These are phyloP conservation scores for Globisporangium radiosum DNA, from an alignment of 352 stramenopile genomes.

Conservation along the genomic window DNA sequence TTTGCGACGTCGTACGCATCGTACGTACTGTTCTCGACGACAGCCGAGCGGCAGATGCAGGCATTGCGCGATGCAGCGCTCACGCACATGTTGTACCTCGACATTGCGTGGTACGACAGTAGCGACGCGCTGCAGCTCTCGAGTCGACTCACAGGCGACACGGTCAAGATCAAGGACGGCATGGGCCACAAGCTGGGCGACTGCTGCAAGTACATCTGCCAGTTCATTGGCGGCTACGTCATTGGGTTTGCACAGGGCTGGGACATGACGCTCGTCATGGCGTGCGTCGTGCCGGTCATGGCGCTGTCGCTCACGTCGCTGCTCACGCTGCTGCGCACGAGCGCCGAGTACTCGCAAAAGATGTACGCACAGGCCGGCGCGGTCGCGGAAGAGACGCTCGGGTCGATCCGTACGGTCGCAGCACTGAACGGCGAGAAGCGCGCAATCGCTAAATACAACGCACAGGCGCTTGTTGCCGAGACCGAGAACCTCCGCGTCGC, in stretches of 20 bases:
- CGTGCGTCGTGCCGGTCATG: slow-evolving; percentile 35
- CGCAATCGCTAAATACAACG: slow-evolving; percentile 33
- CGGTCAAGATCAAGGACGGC: slow-evolving; percentile 49
- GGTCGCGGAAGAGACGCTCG: slow-evolving; percentile 50
- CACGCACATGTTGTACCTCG: slow-evolving; percentile 39
- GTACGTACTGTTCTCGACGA: slow-evolving; percentile 22
- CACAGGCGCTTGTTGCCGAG: slow-evolving; percentile 21
- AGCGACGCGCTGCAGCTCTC: slow-evolving; percentile 37
- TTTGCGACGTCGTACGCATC: slow-evolving; percentile 27
- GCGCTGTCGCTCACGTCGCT: slow-evolving; percentile 27
- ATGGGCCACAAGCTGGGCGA: slow-evolving; percentile 52
- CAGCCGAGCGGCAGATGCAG: slow-evolving; percentile 44
- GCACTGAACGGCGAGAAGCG: slow-evolving; percentile 36
- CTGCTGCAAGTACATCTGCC: slow-evolving; percentile 20
- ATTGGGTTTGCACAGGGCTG: slow-evolving; percentile 43
- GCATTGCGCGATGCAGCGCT: slow-evolving; percentile 23
- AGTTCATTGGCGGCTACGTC: slow-evolving; percentile 34
- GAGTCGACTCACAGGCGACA: slow-evolving; percentile 35
- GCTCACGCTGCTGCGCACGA: slow-evolving; percentile 18
- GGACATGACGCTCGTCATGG: slow-evolving; percentile 44
- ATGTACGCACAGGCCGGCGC: slow-evolving; percentile 42
- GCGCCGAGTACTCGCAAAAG: slow-evolving; percentile 23
- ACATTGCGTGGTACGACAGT: slow-evolving; percentile 49
- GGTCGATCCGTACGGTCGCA: slow-evolving; percentile 52
- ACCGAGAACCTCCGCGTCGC: slow-evolving; percentile 22